phyloP scores from a whole-genome alignment of 2,329 filamentous ascomycete species.

The Zymoseptoria crescenta region DNA sequence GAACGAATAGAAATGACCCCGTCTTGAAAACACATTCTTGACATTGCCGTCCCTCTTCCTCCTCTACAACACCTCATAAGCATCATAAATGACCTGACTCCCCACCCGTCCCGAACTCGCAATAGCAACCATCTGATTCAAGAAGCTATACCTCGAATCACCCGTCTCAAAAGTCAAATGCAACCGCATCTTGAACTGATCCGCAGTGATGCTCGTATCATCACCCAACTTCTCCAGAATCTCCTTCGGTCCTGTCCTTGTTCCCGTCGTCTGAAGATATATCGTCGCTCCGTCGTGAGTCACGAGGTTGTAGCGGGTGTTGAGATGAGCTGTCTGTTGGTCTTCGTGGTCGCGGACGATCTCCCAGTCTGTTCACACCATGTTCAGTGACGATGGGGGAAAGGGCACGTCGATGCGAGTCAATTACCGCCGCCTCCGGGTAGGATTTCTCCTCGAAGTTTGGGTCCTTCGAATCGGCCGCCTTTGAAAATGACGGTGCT shows the following conservation, averaged over 20 bases:
- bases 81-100: constrained; percentile 21
- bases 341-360: constrained; percentile 19
- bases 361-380: constrained; percentile 15
- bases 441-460: constrained; percentile 16
- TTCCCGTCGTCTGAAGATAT: constrained; percentile 24
- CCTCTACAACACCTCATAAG: constrained; percentile 17
- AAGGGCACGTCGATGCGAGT: neutral
- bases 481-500: constrained; percentile 22
- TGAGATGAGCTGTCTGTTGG: constrained; percentile 23
- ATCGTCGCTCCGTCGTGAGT: constrained; percentile 24
- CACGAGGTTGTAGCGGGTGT: constrained; percentile 23
- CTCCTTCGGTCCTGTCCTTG: constrained; percentile 17
- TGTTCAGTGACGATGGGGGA: no score
- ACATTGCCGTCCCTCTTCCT: neutral
- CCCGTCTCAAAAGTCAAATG: constrained; percentile 25
- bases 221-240: constrained; percentile 21
- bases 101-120: constrained; percentile 17
- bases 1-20: neutral
- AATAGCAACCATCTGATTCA: constrained; percentile 21
- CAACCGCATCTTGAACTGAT: constrained; percentile 25
- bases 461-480: constrained; percentile 19
- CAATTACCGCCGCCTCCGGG: constrained; percentile 18
- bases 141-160: constrained; percentile 23
- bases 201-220: constrained; percentile 16
- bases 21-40: neutral